A percentile compares a stretch with the other conserved stretches of the same genome.
Conservation (phyloP, 2,329 filamentous ascomycete genomes). For the Aureobasidium leucospermi region DNA sequence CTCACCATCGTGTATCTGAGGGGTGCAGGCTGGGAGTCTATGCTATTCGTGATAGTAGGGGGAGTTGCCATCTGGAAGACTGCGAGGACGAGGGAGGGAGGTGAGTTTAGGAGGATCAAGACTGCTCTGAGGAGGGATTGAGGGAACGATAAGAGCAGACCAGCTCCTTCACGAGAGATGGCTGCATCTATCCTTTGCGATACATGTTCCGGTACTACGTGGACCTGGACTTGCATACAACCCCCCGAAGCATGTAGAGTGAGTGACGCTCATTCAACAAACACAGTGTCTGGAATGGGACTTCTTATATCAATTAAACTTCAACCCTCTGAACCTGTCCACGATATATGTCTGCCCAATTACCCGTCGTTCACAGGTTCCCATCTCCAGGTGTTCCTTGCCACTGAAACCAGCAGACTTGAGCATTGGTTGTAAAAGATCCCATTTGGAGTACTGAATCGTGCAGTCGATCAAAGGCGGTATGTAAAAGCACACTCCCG, state of each 20-base stretch:
- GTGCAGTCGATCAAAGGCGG: neutral
- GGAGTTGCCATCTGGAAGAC: neutral
- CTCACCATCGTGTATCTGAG: neutral
- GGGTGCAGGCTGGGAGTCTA: neutral
- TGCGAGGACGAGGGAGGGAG: neutral
- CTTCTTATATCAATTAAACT: too few species aligned
- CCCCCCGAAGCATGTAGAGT: too few species aligned
- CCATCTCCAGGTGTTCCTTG: neutral
- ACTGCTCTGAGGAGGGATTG: neutral
- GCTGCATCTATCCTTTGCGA: too few species aligned
- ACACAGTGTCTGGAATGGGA: too few species aligned
- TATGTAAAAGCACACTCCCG: neutral
- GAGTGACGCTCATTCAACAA: too few species aligned
- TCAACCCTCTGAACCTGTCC: neutral
- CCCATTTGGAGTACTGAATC: neutral
- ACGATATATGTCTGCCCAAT: neutral
- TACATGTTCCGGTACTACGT: too few species aligned
- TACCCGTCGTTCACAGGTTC: neutral
- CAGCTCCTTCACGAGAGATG: too few species aligned
- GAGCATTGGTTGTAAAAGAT: neutral
- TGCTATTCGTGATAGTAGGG: neutral
- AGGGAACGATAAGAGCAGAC: neutral
- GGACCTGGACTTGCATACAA: too few species aligned
- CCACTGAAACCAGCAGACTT: neutral
- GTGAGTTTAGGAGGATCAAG: constrained; percentile 1